Base-by-base conservation (phyloP, 345 rosid genomes). In the Conringia planisiliqua region DNA sequence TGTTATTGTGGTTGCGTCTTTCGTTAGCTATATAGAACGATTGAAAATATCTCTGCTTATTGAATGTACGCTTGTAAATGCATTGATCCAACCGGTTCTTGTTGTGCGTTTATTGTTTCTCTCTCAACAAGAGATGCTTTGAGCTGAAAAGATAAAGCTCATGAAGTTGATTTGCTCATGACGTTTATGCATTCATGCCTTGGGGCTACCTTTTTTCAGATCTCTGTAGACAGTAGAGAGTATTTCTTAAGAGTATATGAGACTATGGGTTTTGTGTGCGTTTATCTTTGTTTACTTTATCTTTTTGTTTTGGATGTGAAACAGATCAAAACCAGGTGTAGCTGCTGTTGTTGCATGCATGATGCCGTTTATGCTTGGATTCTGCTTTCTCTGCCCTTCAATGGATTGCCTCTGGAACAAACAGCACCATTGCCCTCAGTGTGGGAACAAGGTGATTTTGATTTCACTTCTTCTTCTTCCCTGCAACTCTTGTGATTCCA, bases 391-490 rank as follows among this genome's bases (percentile, higher is more conserved):
- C 27, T 88, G 90, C 79, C 98, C 98, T 71, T 89, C 98, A 48
- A 88, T 87, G 96, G 97, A 90, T 76, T 92, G 98, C 79, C 99
- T 95, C 66, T 92, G 98, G 99, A 94, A 89, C 82, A 95, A 95
- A 70, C 86, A 92, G 78, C 99, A 95, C 76, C 80, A 89, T 68
- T 95, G 99, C 80, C 98, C 96, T 10, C 73, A 75, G 68, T 95
- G 99, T 85, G 81, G 73, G 9, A 83, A 86, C 65, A 87, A 90
- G 88, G 98, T 86, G 32, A 43, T 73, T 62, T 27, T 2, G 8
- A n/a, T 55, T 18, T 35, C 12, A 54, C 54, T 67, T 26, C 46
- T 54, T 17, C 42, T 67, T 32, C 13, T 74, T 44, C 51, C 50
- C 32, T 56, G 1, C 29, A 22, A 20, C 22, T 66, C 52, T 20